Evolutionary conservation across 1,284 basidiomycete genomes (phyloP).

Genomic region (Wallemia hederae): DNA sequence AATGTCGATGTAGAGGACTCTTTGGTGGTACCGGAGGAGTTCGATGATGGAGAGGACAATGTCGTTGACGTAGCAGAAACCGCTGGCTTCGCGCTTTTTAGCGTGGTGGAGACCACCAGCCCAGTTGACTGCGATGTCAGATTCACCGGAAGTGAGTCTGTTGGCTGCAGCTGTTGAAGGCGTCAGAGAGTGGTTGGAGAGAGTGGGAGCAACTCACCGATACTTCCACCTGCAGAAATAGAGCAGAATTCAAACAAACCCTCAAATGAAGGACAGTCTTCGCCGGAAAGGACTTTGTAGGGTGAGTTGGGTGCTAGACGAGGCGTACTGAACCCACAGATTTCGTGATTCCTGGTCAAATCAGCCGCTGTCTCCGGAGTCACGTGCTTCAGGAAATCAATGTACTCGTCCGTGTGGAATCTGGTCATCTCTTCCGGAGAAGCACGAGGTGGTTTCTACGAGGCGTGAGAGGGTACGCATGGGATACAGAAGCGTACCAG

Average conservation of each 20-base stretch:
- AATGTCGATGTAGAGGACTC: constrained; percentile 91
- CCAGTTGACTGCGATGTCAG: constrained; percentile 93
- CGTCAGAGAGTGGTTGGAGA: constrained; percentile 14
- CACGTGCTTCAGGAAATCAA: constrained; percentile 63
- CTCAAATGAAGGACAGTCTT: constrained; percentile 90
- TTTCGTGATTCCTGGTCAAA: constrained; percentile 61
- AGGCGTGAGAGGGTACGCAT: not conserved
- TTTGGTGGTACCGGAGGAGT: constrained; percentile 43
- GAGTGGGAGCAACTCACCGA: constrained; percentile 18
- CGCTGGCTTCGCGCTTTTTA: constrained; percentile 83
- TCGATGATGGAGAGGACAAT: constrained; percentile 75
- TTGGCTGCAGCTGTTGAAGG: constrained; percentile 40
- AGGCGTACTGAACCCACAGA: constrained; percentile 20
- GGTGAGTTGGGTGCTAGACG: constrained; percentile 4
- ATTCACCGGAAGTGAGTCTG: constrained; percentile 43
- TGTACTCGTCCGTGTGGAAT: constrained; percentile 95
- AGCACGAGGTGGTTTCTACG: constrained; percentile 51
- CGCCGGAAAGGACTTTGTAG: constrained; percentile 44
- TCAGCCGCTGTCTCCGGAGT: constrained; percentile 63
- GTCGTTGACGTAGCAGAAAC: constrained; percentile 95
- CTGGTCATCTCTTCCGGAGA: constrained; percentile 54
- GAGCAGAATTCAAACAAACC: constrained; percentile 92
- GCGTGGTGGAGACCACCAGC: constrained; percentile 92
- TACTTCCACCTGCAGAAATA: constrained; percentile 80
- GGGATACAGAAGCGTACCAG: constrained; percentile 26